Evolutionary conservation across 768 basidiomycete genomes (phyloP), one percentile per base, ranked within the genome.

Genomic region (Leccinum barrowsii): DNA sequence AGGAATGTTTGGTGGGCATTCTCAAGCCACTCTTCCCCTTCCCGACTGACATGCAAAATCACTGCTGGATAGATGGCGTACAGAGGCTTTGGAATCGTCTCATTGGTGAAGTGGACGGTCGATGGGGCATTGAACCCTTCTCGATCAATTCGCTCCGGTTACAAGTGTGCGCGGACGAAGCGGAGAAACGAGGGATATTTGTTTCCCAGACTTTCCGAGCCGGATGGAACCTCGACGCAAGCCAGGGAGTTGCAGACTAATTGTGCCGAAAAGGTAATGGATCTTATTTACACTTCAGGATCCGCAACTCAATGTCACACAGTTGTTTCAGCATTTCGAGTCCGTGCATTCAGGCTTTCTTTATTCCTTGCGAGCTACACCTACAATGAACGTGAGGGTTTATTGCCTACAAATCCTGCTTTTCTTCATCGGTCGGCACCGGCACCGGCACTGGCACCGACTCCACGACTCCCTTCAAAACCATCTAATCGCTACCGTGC

Each of bases 1-100:
- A 94, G 69, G 93, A 95, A 70, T 82, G 85, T 47, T 76, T 98
- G 17, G 76, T 94, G 28, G 79, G 86, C n/a, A 79, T 92, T 24
- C 73, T 97, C 21, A 82, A 83, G 15, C 76, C 79, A 13, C 76
- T 97, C 4, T 82, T 95, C 44, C 90, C 90, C 1, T 94, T 86
- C 69, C 72, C 89, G 51, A 79, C 79, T 0, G 74, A 68, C 42
- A 57, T 44, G 22, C 51, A 69, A 11, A 63, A 67, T 28, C 75
- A 77, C 52, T 74, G 80, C 50, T 79, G 78, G 69, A 74, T 70
- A 15, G 78, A 78, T 22, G 79, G 80, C 15, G 70, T 90, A 46
- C 69, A 74, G 19, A 80, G 72, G 46, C 78, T 88, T 7, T 86
- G 81, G 80, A 69, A 77, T 34, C 69, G 78, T 10, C 73, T 95